Evolutionary conservation across 2,329 filamentous ascomycete genomes (phyloP), one percentile per base, ranked within the genome.

Genomic region (Clathrospora elynae): DNA sequence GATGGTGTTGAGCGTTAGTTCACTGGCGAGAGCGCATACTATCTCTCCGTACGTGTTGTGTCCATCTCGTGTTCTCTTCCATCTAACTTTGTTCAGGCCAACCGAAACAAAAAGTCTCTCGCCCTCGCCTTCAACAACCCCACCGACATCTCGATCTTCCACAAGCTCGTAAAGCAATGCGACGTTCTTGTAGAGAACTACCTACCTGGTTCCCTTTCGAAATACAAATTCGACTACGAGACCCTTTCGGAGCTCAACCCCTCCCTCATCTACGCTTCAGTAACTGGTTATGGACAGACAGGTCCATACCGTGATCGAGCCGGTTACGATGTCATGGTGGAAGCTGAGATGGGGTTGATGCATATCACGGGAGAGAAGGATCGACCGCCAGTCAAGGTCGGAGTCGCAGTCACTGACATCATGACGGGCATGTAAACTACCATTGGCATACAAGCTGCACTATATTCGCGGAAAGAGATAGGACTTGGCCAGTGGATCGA

Each of bases 271-370:
- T 97, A 97, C 65, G 90, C 92, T 6, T 96, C 90, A 53, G 95
- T 97, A 55, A 97, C 93, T 0, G 93, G 93, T 1, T 97, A 96
- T 62, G 93, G 93, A 2, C 93, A 97, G 69, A 95, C 88, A 1
- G 93, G 93, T 0, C 92, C 93, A 0, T 95, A 93, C 70, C 83
- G 85, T 9, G 81, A 84, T 51, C 82, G 93, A 9, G 90, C 93
- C 2, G 93, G 93, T 6, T 99, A 97, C 77, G 93, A 99, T 71
- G 93, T 99, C 57, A 97, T 99, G 92, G 91, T 99, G 5, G 93
- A 97, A 74, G 93, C 91, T 26, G 93, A 97, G 70, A 93, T 97
- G 75, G 93, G 93, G 1, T 75, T 99, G 41, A 97, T 97, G 93
- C 93, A 99, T 72, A 97, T 99, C 58, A 99, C 93, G 0, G 93